phyloP scores from a whole-genome alignment of 1,284 basidiomycete genomes.

The Phenoliferia sp. region DNA sequence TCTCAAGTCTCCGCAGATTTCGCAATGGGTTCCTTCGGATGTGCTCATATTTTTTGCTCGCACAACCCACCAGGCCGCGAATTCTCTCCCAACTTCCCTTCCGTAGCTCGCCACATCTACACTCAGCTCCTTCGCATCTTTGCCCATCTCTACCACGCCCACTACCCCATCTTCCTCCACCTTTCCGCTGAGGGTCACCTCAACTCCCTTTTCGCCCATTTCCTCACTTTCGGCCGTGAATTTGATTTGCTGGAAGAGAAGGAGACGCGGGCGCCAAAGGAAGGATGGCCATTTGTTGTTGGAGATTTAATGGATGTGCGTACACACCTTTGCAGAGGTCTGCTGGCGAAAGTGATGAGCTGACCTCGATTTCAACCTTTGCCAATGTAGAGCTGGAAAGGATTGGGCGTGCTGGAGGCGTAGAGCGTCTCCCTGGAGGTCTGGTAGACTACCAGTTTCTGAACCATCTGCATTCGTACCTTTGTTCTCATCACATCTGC shows the following conservation, averaged over 20 bases:
- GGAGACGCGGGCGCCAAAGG: constrained; percentile 62
- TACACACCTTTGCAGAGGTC: neutral
- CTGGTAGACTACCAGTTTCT: neutral
- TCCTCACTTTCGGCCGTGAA: constrained; percentile 74
- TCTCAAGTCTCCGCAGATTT: neutral
- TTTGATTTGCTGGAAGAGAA: constrained; percentile 70
- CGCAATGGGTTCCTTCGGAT: too few relatives aligned
- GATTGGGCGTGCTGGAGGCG: constrained; percentile 28
- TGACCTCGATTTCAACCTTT: neutral
- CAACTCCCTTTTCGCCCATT: constrained; percentile 97
- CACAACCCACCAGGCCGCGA: constrained; percentile 69
- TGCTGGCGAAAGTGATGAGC: neutral
- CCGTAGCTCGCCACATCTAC: constrained; percentile 93
- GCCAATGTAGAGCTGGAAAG: constrained; percentile 23
- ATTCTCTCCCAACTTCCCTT: constrained; percentile 82
- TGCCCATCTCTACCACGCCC: constrained; percentile 95
- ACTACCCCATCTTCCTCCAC: constrained; percentile 85
- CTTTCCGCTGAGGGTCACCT: constrained; percentile 93
- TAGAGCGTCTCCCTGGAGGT: neutral
- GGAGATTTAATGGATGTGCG: constrained; percentile 39
- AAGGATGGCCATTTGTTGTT: constrained; percentile 39
- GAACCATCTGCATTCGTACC: too few relatives aligned
- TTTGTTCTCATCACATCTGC: too few relatives aligned
- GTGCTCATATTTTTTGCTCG: neutral
- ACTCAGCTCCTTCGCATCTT: constrained; percentile 94